Percentiles rank a stretch among this genome's conserved stretches.
Evolutionary conservation across 768 basidiomycete genomes (phyloP).

Genomic region (Termitomyces sp.): DNA sequence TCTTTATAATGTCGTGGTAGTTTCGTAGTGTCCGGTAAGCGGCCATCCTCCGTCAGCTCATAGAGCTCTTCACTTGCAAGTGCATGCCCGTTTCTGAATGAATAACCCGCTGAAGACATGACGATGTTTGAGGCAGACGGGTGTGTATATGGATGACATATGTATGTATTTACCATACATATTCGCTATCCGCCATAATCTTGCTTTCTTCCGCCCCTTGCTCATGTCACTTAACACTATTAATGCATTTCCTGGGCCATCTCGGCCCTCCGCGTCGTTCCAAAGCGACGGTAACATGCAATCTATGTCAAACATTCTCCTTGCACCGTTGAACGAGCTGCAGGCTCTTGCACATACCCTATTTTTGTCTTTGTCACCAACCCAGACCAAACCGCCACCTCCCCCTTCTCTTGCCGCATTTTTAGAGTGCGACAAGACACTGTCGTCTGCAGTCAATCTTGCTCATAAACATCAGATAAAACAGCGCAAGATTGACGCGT

Average conservation of each 20-base stretch:
- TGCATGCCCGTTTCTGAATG: conserved; percentile 17
- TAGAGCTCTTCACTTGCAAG: conserved; percentile 34
- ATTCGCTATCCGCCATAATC: no score
- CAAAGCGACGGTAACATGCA: conserved; percentile 6
- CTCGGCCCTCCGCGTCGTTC: background rate
- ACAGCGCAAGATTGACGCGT: conserved; percentile 65
- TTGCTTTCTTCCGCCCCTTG: background rate
- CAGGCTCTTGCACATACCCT: conserved; percentile 62
- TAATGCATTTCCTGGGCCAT: conserved; percentile 9
- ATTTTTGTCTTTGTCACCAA: conserved; percentile 69
- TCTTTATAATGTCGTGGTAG: conserved; percentile 43
- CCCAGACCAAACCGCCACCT: conserved; percentile 57
- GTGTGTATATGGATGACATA: background rate
- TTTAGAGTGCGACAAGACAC: conserved; percentile 52
- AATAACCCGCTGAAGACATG: conserved; percentile 5
- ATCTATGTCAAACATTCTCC: conserved; percentile 60
- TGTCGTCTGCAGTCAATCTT: conserved; percentile 61
- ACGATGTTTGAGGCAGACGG: background rate
- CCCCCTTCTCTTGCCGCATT: conserved; percentile 57
- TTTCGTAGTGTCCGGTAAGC: conserved; percentile 23
- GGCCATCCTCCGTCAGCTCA: conserved; percentile 42
- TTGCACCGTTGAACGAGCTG: conserved; percentile 56
- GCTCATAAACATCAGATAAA: conserved; percentile 71
- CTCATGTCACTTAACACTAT: conserved; percentile 10
- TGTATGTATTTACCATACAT: no score